phyloP scores from a whole-genome alignment of 345 rosid genomes.

The Ricinus communis region DNA sequence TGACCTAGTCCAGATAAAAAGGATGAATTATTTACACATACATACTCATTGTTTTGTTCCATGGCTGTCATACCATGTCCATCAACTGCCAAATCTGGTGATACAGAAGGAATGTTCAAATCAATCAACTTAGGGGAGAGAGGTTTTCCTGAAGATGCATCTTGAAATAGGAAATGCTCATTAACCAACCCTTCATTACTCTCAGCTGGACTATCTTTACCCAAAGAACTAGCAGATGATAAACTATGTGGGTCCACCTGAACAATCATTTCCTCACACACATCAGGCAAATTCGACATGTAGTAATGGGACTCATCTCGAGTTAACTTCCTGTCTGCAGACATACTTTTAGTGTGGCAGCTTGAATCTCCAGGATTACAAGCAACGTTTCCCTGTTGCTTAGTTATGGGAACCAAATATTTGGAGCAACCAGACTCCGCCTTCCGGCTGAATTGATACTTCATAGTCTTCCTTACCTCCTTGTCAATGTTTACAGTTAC shows the following conservation, averaged over 20 bases:
- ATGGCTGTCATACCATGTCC: conserved; percentile 22
- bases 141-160: conserved; percentile 29
- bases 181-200: conserved; percentile 29
- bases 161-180: conserved; percentile 14
- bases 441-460: conserved; percentile 23
- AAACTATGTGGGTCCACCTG: conserved; percentile 33
- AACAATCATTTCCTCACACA: conserved; percentile 32
- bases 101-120: conserved; percentile 50
- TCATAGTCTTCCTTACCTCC: conserved; percentile 28
- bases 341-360: conserved; percentile 33
- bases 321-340: conserved; percentile 25
- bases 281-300: conserved; percentile 33
- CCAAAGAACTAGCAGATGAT: conserved; percentile 43
- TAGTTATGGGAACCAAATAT: conserved; percentile 26
- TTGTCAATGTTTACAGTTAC: conserved; percentile 16
- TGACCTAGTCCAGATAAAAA: conserved; percentile 29
- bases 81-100: conserved; percentile 34
- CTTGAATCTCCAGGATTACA: conserved; percentile 41
- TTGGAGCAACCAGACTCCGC: conserved; percentile 30
- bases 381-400: conserved; percentile 31
- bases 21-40: conserved; percentile 29
- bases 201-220: conserved; percentile 36
- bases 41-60: conserved; percentile 14
- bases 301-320: conserved; percentile 30
- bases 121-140: conserved; percentile 42